Conservation (phyloP, 78 protist genomes). For the Chrysochromulina tobinii region DNA sequence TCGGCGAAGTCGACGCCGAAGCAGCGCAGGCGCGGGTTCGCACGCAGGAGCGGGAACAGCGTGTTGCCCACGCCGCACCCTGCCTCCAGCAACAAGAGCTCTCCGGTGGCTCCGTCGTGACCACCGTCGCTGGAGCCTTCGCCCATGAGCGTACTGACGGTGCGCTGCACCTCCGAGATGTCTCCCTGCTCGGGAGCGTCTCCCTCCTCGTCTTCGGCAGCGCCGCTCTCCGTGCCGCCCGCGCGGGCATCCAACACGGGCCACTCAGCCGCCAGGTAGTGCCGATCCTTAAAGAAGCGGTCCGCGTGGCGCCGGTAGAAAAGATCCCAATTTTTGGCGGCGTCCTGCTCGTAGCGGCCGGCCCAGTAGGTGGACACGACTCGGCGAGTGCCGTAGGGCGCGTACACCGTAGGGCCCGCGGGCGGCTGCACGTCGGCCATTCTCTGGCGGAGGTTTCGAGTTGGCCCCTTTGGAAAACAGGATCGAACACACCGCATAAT, state of each 20-base stretch:
- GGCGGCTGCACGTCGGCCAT: too few species aligned
- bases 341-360: slow-evolving; percentile 61
- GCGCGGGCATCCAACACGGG: slow-evolving; percentile 28
- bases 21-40: background rate
- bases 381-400: too few species aligned
- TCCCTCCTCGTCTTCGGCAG: background rate
- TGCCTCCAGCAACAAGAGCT: slow-evolving; percentile 10
- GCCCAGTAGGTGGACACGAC: background rate
- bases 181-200: background rate
- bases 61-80: slow-evolving; percentile 53
- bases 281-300: slow-evolving; percentile 67
- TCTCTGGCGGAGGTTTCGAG: too few species aligned
- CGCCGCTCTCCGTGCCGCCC: background rate
- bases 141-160: too few species aligned
- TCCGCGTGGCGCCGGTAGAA: slow-evolving; percentile 66
- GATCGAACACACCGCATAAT: too few species aligned
- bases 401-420: too few species aligned
- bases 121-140: background rate
- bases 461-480: too few species aligned
- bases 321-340: slow-evolving; percentile 65
- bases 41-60: slow-evolving; percentile 3
- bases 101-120: background rate
- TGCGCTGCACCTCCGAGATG: background rate
- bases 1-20: background rate
- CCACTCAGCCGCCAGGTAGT: slow-evolving; percentile 66